Conservation (phyloP, 2,329 filamentous ascomycete species). For the Coleophoma eucalyptorum region DNA sequence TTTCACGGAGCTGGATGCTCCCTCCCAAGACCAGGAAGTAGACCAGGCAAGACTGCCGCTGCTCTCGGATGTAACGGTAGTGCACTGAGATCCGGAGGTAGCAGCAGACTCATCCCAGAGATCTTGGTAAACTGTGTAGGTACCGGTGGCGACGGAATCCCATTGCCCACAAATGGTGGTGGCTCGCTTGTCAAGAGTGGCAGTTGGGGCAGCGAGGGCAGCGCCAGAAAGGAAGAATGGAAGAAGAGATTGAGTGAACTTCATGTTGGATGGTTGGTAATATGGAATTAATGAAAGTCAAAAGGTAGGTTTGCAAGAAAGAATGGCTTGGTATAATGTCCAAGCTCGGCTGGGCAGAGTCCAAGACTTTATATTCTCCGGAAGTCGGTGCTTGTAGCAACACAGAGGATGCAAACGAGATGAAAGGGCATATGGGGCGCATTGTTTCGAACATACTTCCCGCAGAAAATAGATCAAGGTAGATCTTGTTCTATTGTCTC, state of each 20-base stretch:
- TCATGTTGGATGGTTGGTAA: conserved; percentile 7
- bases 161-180: conserved; percentile 21
- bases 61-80: conserved; percentile 29
- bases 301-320: conserved; percentile 1
- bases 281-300: conserved; percentile 1
- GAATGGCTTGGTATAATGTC: too few species aligned
- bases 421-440: too few species aligned
- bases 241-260: conserved; percentile 8
- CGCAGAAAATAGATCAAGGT: too few species aligned
- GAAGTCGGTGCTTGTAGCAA: too few species aligned
- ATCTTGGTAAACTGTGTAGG: conserved; percentile 36
- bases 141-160: conserved; percentile 20
- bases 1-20: conserved; percentile 32
- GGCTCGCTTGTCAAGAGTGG: conserved; percentile 29
- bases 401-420: too few species aligned
- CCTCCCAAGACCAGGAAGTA: conserved; percentile 35
- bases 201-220: conserved; percentile 10
- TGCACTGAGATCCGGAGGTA: conserved; percentile 35
- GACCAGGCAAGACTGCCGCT: conserved; percentile 32
- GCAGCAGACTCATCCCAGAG: conserved; percentile 19
- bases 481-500: too few species aligned
- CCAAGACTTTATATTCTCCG: too few species aligned
- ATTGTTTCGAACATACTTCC: too few species aligned
- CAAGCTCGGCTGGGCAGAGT: too few species aligned
- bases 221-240: conserved; percentile 2